phyloP scores from a whole-genome alignment of 768 basidiomycete genomes.

The Hericium erinaceus region DNA sequence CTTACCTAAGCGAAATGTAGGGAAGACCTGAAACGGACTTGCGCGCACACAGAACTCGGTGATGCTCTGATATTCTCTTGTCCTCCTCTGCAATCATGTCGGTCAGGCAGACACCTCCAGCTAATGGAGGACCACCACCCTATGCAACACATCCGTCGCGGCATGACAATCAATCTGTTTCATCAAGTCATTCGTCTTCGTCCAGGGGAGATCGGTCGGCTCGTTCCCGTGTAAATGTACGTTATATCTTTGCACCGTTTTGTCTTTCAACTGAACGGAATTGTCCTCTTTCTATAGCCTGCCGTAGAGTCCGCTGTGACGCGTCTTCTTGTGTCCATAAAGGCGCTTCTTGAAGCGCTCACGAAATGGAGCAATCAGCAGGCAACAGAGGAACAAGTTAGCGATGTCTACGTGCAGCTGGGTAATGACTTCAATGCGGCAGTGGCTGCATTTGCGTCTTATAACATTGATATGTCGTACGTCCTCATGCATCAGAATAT shows the following conservation, averaged over 20 bases:
- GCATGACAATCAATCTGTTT: neutral
- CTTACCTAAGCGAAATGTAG: no score
- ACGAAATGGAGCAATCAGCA: conserved; percentile 74
- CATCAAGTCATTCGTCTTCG: neutral
- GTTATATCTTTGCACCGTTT: neutral
- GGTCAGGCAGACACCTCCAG: neutral
- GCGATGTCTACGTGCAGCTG: conserved; percentile 92
- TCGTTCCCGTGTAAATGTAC: neutral
- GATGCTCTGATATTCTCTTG: neutral
- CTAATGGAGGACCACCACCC: neutral
- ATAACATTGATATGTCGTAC: conserved; percentile 86
- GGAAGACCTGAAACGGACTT: no score
- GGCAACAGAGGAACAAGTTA: conserved; percentile 73
- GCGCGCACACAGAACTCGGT: no score
- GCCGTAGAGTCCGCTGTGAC: conserved; percentile 89
- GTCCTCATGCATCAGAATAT: neutral
- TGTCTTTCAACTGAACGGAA: neutral
- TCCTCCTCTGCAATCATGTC: neutral
- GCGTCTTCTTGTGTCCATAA: conserved; percentile 86
- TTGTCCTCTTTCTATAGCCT: conserved; percentile 32
- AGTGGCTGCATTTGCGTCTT: conserved; percentile 77
- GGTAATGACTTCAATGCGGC: conserved; percentile 97
- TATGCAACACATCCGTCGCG: neutral
- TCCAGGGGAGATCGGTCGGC: neutral
- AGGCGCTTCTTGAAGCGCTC: conserved; percentile 85